Base-by-base conservation (phyloP, 441 rosid genomes). In the Monsonia emarginata region DNA sequence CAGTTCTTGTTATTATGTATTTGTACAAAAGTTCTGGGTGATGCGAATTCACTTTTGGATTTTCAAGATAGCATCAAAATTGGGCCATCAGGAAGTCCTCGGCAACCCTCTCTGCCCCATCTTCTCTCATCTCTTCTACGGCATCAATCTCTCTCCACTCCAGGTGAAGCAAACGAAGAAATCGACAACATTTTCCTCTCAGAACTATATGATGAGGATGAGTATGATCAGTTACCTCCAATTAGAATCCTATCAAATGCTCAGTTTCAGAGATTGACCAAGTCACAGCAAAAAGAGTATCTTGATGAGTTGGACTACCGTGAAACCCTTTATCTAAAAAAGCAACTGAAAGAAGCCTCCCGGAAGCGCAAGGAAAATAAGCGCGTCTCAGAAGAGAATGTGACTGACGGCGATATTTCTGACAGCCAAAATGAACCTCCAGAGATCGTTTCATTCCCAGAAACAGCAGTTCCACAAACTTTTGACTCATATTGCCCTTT, bases 261-360 rank as follows among this genome's bases (percentile, higher is more conserved):
- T 19, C 92, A 90, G 73, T 86, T 87, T 76, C 76, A 80, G 69
- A 93, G 77, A 76, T 74, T 93, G 74, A 75, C 83, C n/a, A 82
- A 84, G 75, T 75, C 80, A 11, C 95, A 85, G 84, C 88, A 88
- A 76, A 85, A 70, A 42, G 89, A 78, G 22, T 93, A 90, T 74
- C 86, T 93, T 64, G 95, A 90, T 64, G 98, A 93, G 84, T 81
- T 93, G 62, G 96, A 88, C 67, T 90, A 86, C 74, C 81, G 93
- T 59, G 96, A 90, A 79, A 88, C 81, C 27, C 90, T 93, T 68
- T 90, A 74, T 81, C 40, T 88, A 71, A 93, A 86, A 76, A 93
- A 93, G 73, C 93, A 88, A 72, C 63, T 88, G 82, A 90, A 84
- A 75, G 93, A 90, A 73, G 88, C 85, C 70, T 79, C 74, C 65